phyloP scores from a whole-genome alignment of 805 yeast species.

The Starmera caribaea region DNA sequence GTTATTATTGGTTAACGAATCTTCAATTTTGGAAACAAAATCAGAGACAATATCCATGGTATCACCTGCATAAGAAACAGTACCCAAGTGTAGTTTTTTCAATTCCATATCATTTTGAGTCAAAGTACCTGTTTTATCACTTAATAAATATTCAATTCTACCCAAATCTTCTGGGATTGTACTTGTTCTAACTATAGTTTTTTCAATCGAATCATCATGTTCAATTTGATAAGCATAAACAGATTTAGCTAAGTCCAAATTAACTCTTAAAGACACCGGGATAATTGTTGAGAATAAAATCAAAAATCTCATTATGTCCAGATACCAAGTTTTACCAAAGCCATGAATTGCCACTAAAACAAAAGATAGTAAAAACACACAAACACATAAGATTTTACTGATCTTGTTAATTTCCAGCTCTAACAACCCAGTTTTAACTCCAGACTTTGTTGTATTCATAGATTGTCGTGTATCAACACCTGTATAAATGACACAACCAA shows the following conservation, averaged over 20 bases:
- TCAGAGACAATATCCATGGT: conserved; percentile 82
- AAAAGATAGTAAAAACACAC: conserved; percentile 72
- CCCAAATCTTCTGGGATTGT: conserved; percentile 98
- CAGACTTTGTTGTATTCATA: conserved; percentile 80
- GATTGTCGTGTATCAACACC: conserved; percentile 93
- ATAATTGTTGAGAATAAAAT: conserved; percentile 91
- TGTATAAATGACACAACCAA: conserved; percentile 83
- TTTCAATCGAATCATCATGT: conserved; percentile 71
- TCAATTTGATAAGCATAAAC: conserved; percentile 95
- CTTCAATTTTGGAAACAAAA: conserved; percentile 33
- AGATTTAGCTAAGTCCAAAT: conserved; percentile 88
- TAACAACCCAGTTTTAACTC: conserved; percentile 81
- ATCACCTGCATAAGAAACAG: conserved; percentile 87
- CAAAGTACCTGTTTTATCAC: conserved; percentile 95
- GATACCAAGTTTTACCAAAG: conserved; percentile 69
- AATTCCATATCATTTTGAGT: conserved; percentile 98
- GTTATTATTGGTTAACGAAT: conserved; percentile 9
- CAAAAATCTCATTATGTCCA: conserved; percentile 82
- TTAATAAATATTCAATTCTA: conserved; percentile 81
- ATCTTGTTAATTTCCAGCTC: conserved; percentile 86
- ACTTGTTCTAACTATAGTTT: conserved; percentile 90
- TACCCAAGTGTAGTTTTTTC: conserved; percentile 86
- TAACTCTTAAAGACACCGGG: conserved; percentile 92
- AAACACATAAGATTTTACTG: conserved; percentile 79
- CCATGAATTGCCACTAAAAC: conserved; percentile 77